phyloP scores from a whole-genome alignment of 2,329 filamentous ascomycete genomes.

The Myriosclerotinia curreyana region DNA sequence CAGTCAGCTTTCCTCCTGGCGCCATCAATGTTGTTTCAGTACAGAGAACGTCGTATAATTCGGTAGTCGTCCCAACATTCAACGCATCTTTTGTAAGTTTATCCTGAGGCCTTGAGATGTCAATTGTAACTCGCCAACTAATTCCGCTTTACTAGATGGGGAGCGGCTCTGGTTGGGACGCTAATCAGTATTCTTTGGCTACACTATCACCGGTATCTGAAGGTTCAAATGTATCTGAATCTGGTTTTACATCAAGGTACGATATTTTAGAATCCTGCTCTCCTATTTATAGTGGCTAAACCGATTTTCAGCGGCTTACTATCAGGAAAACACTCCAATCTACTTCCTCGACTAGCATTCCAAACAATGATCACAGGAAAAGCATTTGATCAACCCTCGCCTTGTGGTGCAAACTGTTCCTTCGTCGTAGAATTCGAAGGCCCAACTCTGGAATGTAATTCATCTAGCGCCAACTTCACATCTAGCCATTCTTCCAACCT shows the following conservation, averaged over 20 bases:
- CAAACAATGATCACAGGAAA: conserved; percentile 28
- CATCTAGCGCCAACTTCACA: background rate
- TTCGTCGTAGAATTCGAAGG: conserved; percentile 29
- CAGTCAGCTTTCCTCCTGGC: conserved; percentile 30
- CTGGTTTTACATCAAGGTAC: conserved; percentile 26
- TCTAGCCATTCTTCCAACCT: background rate
- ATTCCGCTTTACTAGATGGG: conserved; percentile 28
- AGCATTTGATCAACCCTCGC: conserved; percentile 23
- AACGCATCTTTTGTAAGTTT: conserved; percentile 31
- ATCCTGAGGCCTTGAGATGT: too few species aligned
- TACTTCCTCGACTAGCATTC: conserved; percentile 25
- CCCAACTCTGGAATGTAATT: conserved; percentile 25
- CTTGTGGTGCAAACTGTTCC: conserved; percentile 30
- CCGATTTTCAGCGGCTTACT: background rate
- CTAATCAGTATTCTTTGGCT: conserved; percentile 24
- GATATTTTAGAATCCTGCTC: background rate
- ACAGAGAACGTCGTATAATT: conserved; percentile 15
- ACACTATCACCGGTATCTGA: conserved; percentile 20
- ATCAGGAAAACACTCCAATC: conserved; percentile 15
- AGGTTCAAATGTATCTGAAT: conserved; percentile 19
- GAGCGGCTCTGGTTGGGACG: conserved; percentile 27
- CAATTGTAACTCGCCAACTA: background rate
- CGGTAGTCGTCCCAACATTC: conserved; percentile 25
- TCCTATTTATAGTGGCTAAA: background rate
- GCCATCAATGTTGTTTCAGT: conserved; percentile 27